Evolutionary conservation across 441 rosid species (phyloP).

Genomic region (Theobroma grandiflorum): DNA sequence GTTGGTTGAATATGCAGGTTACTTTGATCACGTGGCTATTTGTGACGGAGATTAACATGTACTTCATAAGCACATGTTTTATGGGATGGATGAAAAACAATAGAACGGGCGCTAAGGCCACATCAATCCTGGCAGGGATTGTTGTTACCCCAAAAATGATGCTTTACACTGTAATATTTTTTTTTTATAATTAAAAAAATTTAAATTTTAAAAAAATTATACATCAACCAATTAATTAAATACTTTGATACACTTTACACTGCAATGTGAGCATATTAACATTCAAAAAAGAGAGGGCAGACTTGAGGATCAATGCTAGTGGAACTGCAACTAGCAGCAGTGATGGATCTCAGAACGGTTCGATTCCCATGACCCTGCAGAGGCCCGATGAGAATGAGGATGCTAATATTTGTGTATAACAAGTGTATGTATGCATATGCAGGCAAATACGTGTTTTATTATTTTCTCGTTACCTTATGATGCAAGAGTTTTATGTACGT

Average conservation of each 20-base stretch:
- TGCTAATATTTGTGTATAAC: background rate
- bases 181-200: no score
- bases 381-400: background rate
- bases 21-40: background rate
- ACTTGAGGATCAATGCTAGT: background rate
- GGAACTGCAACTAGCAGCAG: background rate
- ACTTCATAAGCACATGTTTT: constrained; percentile 7
- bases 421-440: background rate
- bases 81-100: constrained; percentile 4
- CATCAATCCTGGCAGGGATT: background rate
- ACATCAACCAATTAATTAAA: no score
- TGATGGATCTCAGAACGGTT: background rate
- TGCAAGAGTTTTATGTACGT: background rate
- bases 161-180: background rate
- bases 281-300: background rate
- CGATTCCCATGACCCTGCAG: background rate
- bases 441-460: no score
- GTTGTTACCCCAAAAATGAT: background rate
- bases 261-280: background rate
- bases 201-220: no score
- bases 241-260: background rate
- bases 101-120: no score
- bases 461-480: background rate
- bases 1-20: background rate
- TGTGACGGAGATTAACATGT: constrained; percentile 2